Base-by-base conservation (phyloP, 1,139 yeast species). In the Protomyces lactucae-debilis region DNA sequence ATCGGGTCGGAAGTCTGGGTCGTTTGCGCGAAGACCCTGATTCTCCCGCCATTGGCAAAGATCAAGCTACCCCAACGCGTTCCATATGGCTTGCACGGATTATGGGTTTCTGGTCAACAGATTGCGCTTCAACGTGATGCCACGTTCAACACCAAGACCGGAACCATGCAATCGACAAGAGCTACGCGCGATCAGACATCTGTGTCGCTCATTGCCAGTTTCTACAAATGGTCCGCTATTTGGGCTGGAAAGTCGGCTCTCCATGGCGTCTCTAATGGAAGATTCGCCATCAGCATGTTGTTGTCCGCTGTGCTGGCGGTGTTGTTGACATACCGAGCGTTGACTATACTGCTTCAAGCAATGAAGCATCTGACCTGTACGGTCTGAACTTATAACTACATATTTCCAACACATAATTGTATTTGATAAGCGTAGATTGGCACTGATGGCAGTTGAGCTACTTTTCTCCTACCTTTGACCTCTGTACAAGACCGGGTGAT, bases 51-150 rank as follows among this genome's bases (percentile, higher is more conserved):
- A 9, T 36, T 61, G 46, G 40, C 56, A 9, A 56, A 21, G 14
- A 48, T 61, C 12, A 43, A 28, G 18, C 25, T 61, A 21, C 65
- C 65, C 8, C 65, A 61, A 45, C 55, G 65, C 12, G 61, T 61
- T 14, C 65, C 65, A 2, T 61, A 55, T 39, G 65, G 65, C 5
- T 43, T 61, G 14, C 65, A 61, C 36, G 65, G 61, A 9, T 52
- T 54, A n/a, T 61, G 65, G 65, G 61, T 61, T 18, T 46, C 65
- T n/a, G 35, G 43, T 16, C 32, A 51, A 28, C 57, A 61, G 28
- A 43, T 61, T 28, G 65, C 57, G 25, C 28, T 9, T 25, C 65
- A 61, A 35, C 40, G 61, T 18, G 57, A 56, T 36, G 36, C 52
- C 25, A 39, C 14, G 8, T 28, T 59, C 18, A 46, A 60, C 14